Evolutionary conservation across 2,329 filamentous ascomycete species (phyloP).

Genomic region (Colletotrichum godetiae): DNA sequence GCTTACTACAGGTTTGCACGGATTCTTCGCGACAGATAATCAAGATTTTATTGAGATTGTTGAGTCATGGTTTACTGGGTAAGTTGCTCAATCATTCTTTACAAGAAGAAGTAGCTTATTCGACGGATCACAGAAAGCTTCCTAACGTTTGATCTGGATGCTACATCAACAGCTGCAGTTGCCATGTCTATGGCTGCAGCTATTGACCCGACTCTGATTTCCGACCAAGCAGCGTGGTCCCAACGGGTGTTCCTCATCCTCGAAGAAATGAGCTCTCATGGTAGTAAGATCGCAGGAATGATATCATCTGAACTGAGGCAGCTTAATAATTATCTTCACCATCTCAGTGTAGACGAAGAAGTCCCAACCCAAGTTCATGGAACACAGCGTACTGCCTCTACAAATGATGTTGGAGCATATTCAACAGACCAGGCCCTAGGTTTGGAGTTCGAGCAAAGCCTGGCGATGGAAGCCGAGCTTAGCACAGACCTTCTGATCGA

Average conservation of each 20-base stretch:
- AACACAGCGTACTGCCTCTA: background rate
- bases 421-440: background rate
- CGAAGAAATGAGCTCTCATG: background rate
- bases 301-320: background rate
- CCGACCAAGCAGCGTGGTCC: background rate
- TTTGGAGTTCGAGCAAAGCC: background rate
- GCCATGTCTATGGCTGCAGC: background rate
- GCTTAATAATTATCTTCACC: background rate
- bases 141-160: background rate
- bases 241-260: background rate
- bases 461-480: background rate
- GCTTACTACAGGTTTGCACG: too few species aligned
- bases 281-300: background rate
- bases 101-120: too few species aligned
- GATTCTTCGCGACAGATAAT: too few species aligned
- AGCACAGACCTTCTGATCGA: background rate
- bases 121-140: too few species aligned
- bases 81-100: too few species aligned
- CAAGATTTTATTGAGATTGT: too few species aligned
- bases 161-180: background rate
- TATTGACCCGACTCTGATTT: background rate
- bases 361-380: background rate
- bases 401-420: background rate
- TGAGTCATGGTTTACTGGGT: too few species aligned
- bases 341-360: background rate